Evolutionary conservation across 495 filamentous ascomycete species (phyloP).

Genomic region (Talaromyces adpressus): DNA sequence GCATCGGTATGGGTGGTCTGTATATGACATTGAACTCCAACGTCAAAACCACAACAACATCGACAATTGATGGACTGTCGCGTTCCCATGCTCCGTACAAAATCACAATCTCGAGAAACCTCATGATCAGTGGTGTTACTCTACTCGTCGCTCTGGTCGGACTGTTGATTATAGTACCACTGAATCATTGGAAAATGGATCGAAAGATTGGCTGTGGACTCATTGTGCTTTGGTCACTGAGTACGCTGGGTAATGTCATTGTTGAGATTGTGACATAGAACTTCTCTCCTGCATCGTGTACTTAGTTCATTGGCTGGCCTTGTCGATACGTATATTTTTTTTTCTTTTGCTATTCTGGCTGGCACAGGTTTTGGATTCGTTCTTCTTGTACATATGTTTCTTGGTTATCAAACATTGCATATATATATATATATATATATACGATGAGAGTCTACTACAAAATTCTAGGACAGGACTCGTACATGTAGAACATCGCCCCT

Average conservation of each 20-base stretch:
- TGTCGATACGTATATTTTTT: background rate
- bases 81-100: constrained; percentile 60
- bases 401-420: too few relatives aligned
- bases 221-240: constrained; percentile 77
- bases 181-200: constrained; percentile 88
- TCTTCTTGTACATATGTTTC: background rate
- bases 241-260: constrained; percentile 74
- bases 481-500: too few relatives aligned
- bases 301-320: background rate
- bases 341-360: background rate
- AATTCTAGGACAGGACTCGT: too few relatives aligned
- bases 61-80: constrained; percentile 35
- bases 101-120: constrained; percentile 74
- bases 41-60: constrained; percentile 7
- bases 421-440: too few relatives aligned
- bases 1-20: constrained; percentile 80
- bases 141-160: constrained; percentile 74
- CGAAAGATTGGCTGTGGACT: constrained; percentile 74
- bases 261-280: constrained; percentile 54
- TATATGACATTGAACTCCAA: constrained; percentile 63
- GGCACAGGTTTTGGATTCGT: too few relatives aligned
- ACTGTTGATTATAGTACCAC: constrained; percentile 72
- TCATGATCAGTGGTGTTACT: constrained; percentile 74
- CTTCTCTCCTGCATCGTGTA: background rate
- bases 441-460: too few relatives aligned